A percentile compares a stretch with the other conserved stretches of the same genome.
Conservation (phyloP, 768 basidiomycete species). For the Auricularia sp. region DNA sequence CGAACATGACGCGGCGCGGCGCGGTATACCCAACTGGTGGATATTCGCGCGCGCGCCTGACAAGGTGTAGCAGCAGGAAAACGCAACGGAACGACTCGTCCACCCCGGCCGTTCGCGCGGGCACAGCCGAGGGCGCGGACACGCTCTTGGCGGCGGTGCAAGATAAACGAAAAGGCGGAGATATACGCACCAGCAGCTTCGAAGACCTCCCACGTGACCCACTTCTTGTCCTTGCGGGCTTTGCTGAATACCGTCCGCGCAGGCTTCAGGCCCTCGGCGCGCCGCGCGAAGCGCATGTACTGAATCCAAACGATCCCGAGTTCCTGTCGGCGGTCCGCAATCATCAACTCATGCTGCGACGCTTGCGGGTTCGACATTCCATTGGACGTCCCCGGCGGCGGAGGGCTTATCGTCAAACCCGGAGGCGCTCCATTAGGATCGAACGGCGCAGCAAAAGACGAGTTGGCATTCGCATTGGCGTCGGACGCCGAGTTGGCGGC, state of each 20-base stretch:
- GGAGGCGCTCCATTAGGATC: conserved; percentile 24
- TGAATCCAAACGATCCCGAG: conserved; percentile 66
- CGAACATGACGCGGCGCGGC: not conserved
- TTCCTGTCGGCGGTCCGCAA: conserved; percentile 52
- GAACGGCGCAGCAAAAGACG: conserved; percentile 27
- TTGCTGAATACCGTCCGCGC: conserved; percentile 70
- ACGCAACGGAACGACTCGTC: not conserved
- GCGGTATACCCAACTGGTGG: not conserved
- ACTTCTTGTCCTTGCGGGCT: conserved; percentile 59
- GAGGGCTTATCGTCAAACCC: conserved; percentile 9
- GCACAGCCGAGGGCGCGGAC: not conserved
- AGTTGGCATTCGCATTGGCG: conserved; percentile 19
- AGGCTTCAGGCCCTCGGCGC: conserved; percentile 79
- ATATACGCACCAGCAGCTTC: conserved; percentile 71
- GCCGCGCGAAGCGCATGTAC: conserved; percentile 86
- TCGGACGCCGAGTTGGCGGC: conserved; percentile 3
- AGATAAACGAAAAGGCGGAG: not conserved
- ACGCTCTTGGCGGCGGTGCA: not conserved
- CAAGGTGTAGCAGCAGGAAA: too few relatives aligned
- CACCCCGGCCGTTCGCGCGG: not conserved
- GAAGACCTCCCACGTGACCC: conserved; percentile 84
- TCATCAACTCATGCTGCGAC: conserved; percentile 29
- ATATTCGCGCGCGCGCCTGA: not conserved
- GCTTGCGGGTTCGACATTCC: conserved; percentile 20
- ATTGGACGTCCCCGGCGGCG: not conserved